A percentile compares a stretch with the other conserved stretches of the same genome.
phyloP scores from a whole-genome alignment of 2,329 filamentous ascomycete genomes.

The Ophiostoma novo-ulmi region DNA sequence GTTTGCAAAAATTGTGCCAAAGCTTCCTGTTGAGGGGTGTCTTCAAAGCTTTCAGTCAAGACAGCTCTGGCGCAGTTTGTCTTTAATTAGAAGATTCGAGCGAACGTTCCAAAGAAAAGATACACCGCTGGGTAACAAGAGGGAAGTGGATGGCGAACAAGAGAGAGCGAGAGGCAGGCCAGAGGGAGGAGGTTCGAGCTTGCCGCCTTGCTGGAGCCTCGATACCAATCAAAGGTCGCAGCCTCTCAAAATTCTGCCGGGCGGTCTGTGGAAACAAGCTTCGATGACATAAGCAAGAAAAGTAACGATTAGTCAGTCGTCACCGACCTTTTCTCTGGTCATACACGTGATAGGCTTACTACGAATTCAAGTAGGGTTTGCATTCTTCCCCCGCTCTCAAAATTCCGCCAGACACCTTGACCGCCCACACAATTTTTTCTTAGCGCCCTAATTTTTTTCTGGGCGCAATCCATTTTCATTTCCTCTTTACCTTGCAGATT shows the following conservation, averaged over 20 bases:
- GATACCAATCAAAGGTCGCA: constrained; percentile 19
- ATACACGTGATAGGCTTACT: constrained; percentile 2
- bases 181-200: constrained; percentile 1
- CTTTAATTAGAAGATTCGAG: constrained; percentile 6
- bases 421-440: constrained; percentile 14
- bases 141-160: background rate
- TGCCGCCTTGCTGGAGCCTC: constrained; percentile 11
- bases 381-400: background rate
- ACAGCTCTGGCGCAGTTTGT: constrained; percentile 24
- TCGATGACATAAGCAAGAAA: background rate
- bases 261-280: background rate
- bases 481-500: constrained; percentile 12
- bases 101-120: constrained; percentile 17
- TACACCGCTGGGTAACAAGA: constrained; percentile 17
- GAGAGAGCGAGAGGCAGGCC: background rate
- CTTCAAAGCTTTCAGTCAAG: constrained; percentile 21
- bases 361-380: background rate
- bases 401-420: background rate
- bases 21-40: constrained; percentile 14
- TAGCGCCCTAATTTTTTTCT: constrained; percentile 12
- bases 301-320: background rate
- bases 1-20: constrained; percentile 24
- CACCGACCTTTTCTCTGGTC: background rate
- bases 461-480: background rate
- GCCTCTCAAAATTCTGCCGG: constrained; percentile 19